phyloP scores from a whole-genome alignment of 129 eudicot species.

The sunflower (Helianthus annuus) region HanXRQr2.0-SUNRISE NC_035449.2:18878537-18879036 shows the following conservation, averaged over 20 bases:
- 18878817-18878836: conserved; percentile 97
- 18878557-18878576: conserved; percentile 92
- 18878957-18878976: too few species aligned
- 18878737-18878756: conserved; percentile 94
- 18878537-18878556: conserved; percentile 85
- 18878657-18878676: background rate
- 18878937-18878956: too few species aligned
- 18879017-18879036: too few species aligned
- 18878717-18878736: background rate
- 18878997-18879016: too few species aligned
- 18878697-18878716: background rate
- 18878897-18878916: background rate
- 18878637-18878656: conserved; percentile 74
- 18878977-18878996: too few species aligned
- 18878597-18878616: conserved; percentile 85
- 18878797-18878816: conserved; percentile 89
- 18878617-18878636: conserved; percentile 95
- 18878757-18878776: conserved; percentile 87
- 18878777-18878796: conserved; percentile 90
- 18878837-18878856: conserved; percentile 88
- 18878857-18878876: conserved; percentile 32
- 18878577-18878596: conserved; percentile 84
- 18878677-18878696: background rate
- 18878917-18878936: too few species aligned
- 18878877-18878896: background rate